Conservation (phyloP, 202 grass and related monocot genomes). For the Cymbopogon flexuosus region DNA sequence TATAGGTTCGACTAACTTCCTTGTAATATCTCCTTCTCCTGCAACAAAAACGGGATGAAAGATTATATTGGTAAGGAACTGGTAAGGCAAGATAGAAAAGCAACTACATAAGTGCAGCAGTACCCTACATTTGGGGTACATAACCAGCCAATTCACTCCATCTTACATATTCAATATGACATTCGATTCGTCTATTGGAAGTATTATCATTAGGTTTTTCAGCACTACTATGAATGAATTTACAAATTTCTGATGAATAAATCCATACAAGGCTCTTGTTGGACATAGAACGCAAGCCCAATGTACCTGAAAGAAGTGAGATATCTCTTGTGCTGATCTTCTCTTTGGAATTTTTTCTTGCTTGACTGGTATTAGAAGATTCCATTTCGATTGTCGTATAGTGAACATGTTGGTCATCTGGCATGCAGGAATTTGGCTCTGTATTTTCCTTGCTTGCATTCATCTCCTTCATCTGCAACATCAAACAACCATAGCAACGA, state of each 20-base stretch:
- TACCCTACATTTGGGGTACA: not conserved
- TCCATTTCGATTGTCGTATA: slow-evolving; percentile 41
- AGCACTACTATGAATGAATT: not conserved
- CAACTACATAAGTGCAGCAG: not conserved
- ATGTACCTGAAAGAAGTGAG: slow-evolving; percentile 47
- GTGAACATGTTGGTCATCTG: slow-evolving; percentile 38
- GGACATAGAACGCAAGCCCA: not conserved
- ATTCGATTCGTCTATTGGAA: not conserved
- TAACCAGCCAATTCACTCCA: not conserved
- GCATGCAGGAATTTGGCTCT: slow-evolving; percentile 21
- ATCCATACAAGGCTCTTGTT: not conserved
- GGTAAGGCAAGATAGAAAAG: not conserved
- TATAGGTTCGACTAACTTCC: slow-evolving; percentile 55
- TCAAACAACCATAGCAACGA: not conserved
- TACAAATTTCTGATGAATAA: not conserved
- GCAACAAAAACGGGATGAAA: slow-evolving; percentile 18
- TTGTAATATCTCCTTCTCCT: slow-evolving; percentile 61
- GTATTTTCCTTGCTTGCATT: slow-evolving; percentile 53
- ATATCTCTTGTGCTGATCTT: slow-evolving; percentile 26
- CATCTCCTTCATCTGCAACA: slow-evolving; percentile 70
- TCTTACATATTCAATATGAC: not conserved
- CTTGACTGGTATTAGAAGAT: slow-evolving; percentile 34
- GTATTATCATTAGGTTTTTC: not conserved
- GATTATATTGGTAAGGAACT: slow-evolving; percentile 22
- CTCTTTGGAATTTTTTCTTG: slow-evolving; percentile 43